A percentile compares a stretch with the other conserved stretches of the same genome.
Conservation (phyloP, 2,329 filamentous ascomycete species). For the Metarhizium rileyi region DNA sequence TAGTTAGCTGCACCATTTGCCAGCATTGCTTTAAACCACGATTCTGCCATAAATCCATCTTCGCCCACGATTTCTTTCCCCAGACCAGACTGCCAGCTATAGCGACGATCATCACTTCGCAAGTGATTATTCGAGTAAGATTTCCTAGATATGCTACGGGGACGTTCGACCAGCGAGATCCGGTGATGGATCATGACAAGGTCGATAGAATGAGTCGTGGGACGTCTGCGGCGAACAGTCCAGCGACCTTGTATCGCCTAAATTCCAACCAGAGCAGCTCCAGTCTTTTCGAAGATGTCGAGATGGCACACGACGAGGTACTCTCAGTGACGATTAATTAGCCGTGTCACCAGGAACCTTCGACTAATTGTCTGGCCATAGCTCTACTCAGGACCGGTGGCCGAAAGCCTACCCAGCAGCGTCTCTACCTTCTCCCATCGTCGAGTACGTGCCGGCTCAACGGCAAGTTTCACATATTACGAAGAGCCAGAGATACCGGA, state of each 20-base stretch:
- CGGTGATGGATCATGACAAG: slow-evolving; percentile 3
- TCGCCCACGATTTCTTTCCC: too few species aligned
- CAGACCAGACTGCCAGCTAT: too few species aligned
- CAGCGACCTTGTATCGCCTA: slow-evolving; percentile 41
- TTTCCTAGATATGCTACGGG: slow-evolving; percentile 1
- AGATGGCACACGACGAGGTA: slow-evolving; percentile 96
- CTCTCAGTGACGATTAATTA: neutral
- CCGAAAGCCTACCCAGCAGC: slow-evolving; percentile 92
- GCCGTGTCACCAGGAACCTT: neutral
- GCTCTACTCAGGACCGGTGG: slow-evolving; percentile 85
- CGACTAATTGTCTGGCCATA: slow-evolving; percentile 17
- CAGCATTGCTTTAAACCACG: too few species aligned
- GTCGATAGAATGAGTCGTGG: neutral
- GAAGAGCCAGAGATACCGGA: slow-evolving; percentile 40
- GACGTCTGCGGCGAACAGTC: slow-evolving; percentile 1
- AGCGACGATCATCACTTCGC: too few species aligned
- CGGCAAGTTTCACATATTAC: slow-evolving; percentile 82
- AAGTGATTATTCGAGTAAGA: neutral
- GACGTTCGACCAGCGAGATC: neutral
- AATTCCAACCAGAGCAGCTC: slow-evolving; percentile 62
- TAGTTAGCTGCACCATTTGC: too few species aligned
- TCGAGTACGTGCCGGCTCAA: slow-evolving; percentile 71
- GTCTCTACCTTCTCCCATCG: slow-evolving; percentile 86
- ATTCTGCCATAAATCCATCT: too few species aligned
- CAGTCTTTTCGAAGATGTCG: slow-evolving; percentile 89